phyloP scores from a whole-genome alignment of 2,329 filamentous ascomycete genomes.

The Thelonectria olida region DNA sequence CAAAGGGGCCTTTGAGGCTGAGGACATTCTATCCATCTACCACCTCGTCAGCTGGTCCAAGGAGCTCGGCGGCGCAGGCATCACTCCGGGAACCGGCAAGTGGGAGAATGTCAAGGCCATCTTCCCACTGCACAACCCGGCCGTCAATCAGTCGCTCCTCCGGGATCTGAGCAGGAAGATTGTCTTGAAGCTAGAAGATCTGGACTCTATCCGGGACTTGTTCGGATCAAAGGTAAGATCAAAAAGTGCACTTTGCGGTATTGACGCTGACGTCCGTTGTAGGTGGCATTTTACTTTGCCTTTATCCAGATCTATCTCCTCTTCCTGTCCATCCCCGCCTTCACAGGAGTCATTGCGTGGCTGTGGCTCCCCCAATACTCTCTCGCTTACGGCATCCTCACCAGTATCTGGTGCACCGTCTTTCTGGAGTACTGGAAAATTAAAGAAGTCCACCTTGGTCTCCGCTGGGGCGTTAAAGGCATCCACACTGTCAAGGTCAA shows the following conservation, averaged over 20 bases:
- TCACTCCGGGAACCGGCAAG: slow-evolving; percentile 65
- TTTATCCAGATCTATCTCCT: slow-evolving; percentile 81
- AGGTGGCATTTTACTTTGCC: slow-evolving; percentile 84
- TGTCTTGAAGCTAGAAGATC: slow-evolving; percentile 58
- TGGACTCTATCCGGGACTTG: slow-evolving; percentile 69
- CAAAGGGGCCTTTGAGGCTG: slow-evolving; percentile 65
- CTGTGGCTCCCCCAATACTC: slow-evolving; percentile 76
- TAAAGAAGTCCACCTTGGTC: slow-evolving; percentile 74
- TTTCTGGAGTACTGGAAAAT: slow-evolving; percentile 87
- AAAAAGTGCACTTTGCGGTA: no score
- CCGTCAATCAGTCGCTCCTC: slow-evolving; percentile 64
- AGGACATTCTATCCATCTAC: slow-evolving; percentile 76
- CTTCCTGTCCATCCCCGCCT: slow-evolving; percentile 75
- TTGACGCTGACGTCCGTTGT: background rate
- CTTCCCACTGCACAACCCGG: slow-evolving; percentile 70
- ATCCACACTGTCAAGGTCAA: slow-evolving; percentile 74
- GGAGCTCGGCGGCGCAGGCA: slow-evolving; percentile 68
- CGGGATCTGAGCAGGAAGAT: slow-evolving; percentile 64
- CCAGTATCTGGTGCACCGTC: slow-evolving; percentile 74
- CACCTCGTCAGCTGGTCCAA: slow-evolving; percentile 70
- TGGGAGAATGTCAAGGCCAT: slow-evolving; percentile 70
- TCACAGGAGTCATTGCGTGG: slow-evolving; percentile 75
- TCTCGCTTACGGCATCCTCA: slow-evolving; percentile 72
- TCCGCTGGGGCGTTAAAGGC: slow-evolving; percentile 77
- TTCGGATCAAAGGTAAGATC: slow-evolving; percentile 64